Conservation (phyloP, 345 rosid species). For the Camelina neglecta region DNA sequence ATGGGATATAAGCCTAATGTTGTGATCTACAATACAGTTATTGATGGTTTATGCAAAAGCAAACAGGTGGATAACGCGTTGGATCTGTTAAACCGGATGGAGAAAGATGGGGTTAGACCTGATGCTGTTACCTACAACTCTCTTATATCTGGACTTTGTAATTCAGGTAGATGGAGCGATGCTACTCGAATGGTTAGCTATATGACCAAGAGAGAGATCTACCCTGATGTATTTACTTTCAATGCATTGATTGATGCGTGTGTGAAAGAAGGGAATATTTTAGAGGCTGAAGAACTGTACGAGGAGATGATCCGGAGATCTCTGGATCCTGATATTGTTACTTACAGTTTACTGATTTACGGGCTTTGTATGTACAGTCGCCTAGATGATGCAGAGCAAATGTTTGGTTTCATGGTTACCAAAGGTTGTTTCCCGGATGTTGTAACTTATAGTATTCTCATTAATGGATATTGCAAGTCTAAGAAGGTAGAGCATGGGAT, state of each 20-base stretch:
- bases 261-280: constrained; percentile 26
- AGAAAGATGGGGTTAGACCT: constrained; percentile 18
- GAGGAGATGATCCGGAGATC: constrained; percentile 39
- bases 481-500: constrained; percentile 46
- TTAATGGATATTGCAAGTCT: constrained; percentile 49
- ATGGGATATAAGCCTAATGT: constrained; percentile 34
- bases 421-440: constrained; percentile 42
- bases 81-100: constrained; percentile 24
- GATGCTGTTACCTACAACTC: constrained; percentile 32
- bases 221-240: constrained; percentile 44
- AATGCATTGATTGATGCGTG: constrained; percentile 37
- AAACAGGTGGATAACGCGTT: constrained; percentile 26
- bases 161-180: constrained; percentile 26
- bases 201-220: constrained; percentile 29
- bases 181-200: constrained; percentile 24
- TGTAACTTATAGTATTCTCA: constrained; percentile 45
- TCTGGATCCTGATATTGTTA: constrained; percentile 38
- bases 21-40: constrained; percentile 36
- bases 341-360: constrained; percentile 37
- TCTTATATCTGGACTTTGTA: constrained; percentile 36
- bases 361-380: constrained; percentile 41
- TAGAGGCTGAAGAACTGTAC: constrained; percentile 34
- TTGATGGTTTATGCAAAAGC: constrained; percentile 41
- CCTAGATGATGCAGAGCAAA: constrained; percentile 40
- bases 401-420: constrained; percentile 41